Conservation (phyloP, 2,329 filamentous ascomycete genomes). For the Gliomastix tumulicola region DNA sequence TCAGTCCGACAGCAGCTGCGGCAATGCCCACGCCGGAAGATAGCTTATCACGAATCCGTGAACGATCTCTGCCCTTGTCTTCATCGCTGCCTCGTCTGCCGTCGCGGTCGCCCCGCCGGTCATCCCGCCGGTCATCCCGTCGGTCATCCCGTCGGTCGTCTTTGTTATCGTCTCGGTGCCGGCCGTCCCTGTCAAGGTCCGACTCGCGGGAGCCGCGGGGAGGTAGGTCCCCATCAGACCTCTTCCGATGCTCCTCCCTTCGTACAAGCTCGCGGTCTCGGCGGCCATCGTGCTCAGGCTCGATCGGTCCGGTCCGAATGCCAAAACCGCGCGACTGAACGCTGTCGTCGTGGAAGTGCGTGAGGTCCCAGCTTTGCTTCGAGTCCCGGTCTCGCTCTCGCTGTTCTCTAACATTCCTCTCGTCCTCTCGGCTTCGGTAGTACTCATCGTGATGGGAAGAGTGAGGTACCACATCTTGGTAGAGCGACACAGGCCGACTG, state of each 20-base stretch:
- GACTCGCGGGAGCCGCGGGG: slow-evolving; percentile 6
- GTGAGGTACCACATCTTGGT: slow-evolving; percentile 40
- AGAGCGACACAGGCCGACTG: slow-evolving; percentile 42
- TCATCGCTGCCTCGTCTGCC: slow-evolving; percentile 19
- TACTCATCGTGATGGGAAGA: slow-evolving; percentile 38
- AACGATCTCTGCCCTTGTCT: slow-evolving; percentile 25
- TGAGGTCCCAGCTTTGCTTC: slow-evolving; percentile 16
- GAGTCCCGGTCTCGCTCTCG: slow-evolving; percentile 31
- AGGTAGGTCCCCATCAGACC: slow-evolving; percentile 4
- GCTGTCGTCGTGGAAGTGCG: slow-evolving; percentile 37
- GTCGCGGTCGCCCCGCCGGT: slow-evolving; percentile 19
- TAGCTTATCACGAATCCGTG: slow-evolving; percentile 40
- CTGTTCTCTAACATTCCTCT: slow-evolving; percentile 31
- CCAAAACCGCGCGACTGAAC: slow-evolving; percentile 43
- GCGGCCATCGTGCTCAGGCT: slow-evolving; percentile 34
- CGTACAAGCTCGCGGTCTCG: slow-evolving; percentile 13
- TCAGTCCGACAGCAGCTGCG: slow-evolving; percentile 39
- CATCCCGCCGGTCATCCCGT: too few relatives aligned
- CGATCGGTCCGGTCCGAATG: slow-evolving; percentile 34
- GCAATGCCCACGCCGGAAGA: slow-evolving; percentile 39
- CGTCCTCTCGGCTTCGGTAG: slow-evolving; percentile 41
- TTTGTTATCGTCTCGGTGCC: slow-evolving; percentile 4
- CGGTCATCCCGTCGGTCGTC: slow-evolving; percentile 6
- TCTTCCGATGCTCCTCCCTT: slow-evolving; percentile 11
- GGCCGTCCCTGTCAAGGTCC: slow-evolving; percentile 5